A percentile compares a stretch with the other conserved stretches of the same genome.
Conservation (phyloP, 768 basidiomycete genomes). For the Podaxis sp. region DNA sequence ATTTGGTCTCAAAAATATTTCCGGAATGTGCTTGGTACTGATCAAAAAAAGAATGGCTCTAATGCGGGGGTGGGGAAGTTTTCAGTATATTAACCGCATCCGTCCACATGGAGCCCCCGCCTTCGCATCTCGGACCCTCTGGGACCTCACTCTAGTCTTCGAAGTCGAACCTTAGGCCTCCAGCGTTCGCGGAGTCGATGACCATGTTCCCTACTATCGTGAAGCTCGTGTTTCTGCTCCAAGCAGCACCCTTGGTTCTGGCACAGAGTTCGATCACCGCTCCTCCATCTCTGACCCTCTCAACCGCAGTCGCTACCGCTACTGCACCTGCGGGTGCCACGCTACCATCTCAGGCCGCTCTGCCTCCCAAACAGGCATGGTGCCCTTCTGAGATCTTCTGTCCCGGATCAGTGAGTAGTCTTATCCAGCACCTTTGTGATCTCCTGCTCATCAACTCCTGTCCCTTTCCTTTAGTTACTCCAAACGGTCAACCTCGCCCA, state of each 20-base stretch:
- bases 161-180: neutral
- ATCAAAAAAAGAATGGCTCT: slow-evolving; percentile 3
- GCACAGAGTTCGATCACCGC: slow-evolving; percentile 13
- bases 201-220: neutral
- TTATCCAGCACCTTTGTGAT: slow-evolving; percentile 6
- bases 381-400: slow-evolving; percentile 79
- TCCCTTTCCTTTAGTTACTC: slow-evolving; percentile 50
- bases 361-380: slow-evolving; percentile 75
- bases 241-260: neutral
- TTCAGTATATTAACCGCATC: neutral
- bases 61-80: neutral
- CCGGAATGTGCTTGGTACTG: neutral
- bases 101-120: neutral
- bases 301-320: slow-evolving; percentile 66
- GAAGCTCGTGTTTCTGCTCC: slow-evolving; percentile 6
- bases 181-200: neutral
- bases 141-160: neutral
- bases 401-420: slow-evolving; percentile 61
- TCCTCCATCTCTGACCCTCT: slow-evolving; percentile 39
- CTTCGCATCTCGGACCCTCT: slow-evolving; percentile 1
- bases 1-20: neutral
- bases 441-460: slow-evolving; percentile 12
- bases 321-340: slow-evolving; percentile 48
- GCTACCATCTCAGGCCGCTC: slow-evolving; percentile 64
- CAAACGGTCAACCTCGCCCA: slow-evolving; percentile 84